A percentile compares a stretch with the other conserved stretches of the same genome.
Conservation (phyloP, 1,284 basidiomycete species). For the Moniliophthora roreri region DNA sequence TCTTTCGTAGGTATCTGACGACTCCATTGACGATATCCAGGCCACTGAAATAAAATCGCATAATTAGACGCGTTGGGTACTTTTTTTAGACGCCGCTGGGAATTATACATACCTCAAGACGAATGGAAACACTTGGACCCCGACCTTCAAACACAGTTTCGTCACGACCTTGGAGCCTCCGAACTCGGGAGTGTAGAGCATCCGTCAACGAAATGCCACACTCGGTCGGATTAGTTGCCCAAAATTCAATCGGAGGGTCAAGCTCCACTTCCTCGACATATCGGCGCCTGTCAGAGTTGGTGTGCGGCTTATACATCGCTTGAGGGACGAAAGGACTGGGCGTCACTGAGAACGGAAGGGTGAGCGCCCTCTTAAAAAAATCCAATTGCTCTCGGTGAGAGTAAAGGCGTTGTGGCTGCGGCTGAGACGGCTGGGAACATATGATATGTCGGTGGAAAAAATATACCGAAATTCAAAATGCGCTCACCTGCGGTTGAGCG, state of each 20-base stretch:
- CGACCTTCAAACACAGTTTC: conserved; percentile 64
- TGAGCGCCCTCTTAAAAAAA: conserved; percentile 40
- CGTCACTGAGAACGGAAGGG: conserved; percentile 30
- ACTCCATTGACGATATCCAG: conserved; percentile 73
- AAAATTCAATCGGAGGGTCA: conserved; percentile 63
- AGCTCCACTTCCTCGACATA: conserved; percentile 69
- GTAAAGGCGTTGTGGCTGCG: conserved; percentile 15
- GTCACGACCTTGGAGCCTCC: conserved; percentile 47
- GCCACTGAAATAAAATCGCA: conserved; percentile 51
- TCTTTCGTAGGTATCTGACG: conserved; percentile 78
- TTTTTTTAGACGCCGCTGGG: neutral
- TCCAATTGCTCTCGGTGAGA: conserved; percentile 40
- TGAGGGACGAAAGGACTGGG: conserved; percentile 59
- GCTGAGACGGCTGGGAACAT: neutral
- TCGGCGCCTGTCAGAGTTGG: conserved; percentile 67
- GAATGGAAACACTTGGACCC: conserved; percentile 75
- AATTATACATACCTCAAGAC: conserved; percentile 55
- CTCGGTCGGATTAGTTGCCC: conserved; percentile 45
- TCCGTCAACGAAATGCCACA: conserved; percentile 60
- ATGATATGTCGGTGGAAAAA: neutral
- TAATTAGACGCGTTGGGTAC: conserved; percentile 12
- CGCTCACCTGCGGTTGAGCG: neutral
- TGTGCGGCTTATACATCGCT: conserved; percentile 68
- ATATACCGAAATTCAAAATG: neutral
- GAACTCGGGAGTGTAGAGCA: conserved; percentile 43